Percentiles rank a stretch among this genome's conserved stretches.
Evolutionary conservation across 768 basidiomycete genomes (phyloP).

Genomic region (Tricholoma sp.): DNA sequence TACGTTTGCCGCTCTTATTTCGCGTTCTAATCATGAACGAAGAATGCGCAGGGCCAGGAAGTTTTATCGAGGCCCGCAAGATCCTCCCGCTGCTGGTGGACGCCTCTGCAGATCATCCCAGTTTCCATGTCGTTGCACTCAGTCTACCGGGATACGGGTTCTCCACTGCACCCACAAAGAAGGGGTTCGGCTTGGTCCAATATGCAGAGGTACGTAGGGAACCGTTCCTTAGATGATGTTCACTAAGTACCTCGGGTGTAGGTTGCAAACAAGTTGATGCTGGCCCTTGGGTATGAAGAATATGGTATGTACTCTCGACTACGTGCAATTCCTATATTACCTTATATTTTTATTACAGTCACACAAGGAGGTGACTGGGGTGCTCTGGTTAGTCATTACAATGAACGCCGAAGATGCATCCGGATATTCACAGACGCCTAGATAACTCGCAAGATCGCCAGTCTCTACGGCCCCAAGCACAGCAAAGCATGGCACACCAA

Average conservation of each 20-base stretch:
- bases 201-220: constrained; percentile 50
- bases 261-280: constrained; percentile 46
- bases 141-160: constrained; percentile 62
- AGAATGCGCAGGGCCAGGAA: constrained; percentile 25
- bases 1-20: too few species aligned
- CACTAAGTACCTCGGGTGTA: too few species aligned
- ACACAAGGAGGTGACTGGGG: constrained; percentile 28
- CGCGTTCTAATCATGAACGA: too few species aligned
- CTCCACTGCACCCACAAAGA: constrained; percentile 48
- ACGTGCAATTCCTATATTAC: too few species aligned
- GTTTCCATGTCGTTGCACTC: constrained; percentile 59
- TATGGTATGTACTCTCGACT: constrained; percentile 42
- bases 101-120: constrained; percentile 39
- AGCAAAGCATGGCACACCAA: constrained; percentile 50
- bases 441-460: constrained; percentile 21
- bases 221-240: not conserved
- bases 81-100: constrained; percentile 48
- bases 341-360: too few species aligned
- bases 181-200: constrained; percentile 44
- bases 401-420: too few species aligned
- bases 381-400: too few species aligned
- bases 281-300: constrained; percentile 40
- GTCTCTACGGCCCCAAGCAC: constrained; percentile 26
- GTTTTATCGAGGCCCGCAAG: constrained; percentile 54
- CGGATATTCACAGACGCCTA: too few species aligned